Evolutionary conservation across 257 asterid genomes (phyloP).

Genomic region (Coffea eugenioides): DNA sequence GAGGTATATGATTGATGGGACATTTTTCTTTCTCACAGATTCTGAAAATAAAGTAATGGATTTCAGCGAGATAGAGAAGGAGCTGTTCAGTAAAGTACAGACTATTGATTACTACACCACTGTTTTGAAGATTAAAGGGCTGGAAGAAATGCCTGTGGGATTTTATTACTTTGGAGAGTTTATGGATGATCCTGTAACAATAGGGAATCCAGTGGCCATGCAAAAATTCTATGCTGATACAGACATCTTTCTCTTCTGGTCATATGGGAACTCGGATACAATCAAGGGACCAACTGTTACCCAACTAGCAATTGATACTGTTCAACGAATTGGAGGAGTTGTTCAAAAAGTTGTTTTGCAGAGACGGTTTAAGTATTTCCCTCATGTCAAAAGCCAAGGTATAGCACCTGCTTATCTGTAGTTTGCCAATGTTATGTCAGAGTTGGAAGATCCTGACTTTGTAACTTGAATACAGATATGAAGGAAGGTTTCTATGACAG

Average conservation of each 20-base stretch:
- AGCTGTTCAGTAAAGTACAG: slow-evolving; percentile 60
- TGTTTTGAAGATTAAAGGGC: slow-evolving; percentile 70
- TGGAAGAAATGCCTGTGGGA: slow-evolving; percentile 69
- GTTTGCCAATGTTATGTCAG: background rate
- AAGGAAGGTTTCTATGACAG: slow-evolving; percentile 67
- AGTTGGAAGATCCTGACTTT: background rate
- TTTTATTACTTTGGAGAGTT: slow-evolving; percentile 78
- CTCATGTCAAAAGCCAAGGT: slow-evolving; percentile 71
- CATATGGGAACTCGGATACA: slow-evolving; percentile 66
- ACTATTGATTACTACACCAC: slow-evolving; percentile 80
- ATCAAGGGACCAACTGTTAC: slow-evolving; percentile 46
- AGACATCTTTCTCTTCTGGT: slow-evolving; percentile 70
- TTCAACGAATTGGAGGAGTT: slow-evolving; percentile 72
- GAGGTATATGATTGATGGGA: background rate
- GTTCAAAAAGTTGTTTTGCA: slow-evolving; percentile 45
- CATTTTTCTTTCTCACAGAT: slow-evolving; percentile 31
- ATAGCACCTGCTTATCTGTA: slow-evolving; percentile 16
- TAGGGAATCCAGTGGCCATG: slow-evolving; percentile 86
- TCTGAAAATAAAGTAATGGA: slow-evolving; percentile 42
- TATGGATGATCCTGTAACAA: slow-evolving; percentile 71
- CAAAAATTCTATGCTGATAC: slow-evolving; percentile 68
- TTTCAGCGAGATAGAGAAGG: slow-evolving; percentile 59
- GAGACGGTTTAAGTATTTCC: slow-evolving; percentile 71
- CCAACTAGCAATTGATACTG: slow-evolving; percentile 58
- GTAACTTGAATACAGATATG: slow-evolving; percentile 43